Evolutionary conservation across 116 monocot genomes (phyloP).

Genomic region (Dioscorea cayenensis): DNA sequence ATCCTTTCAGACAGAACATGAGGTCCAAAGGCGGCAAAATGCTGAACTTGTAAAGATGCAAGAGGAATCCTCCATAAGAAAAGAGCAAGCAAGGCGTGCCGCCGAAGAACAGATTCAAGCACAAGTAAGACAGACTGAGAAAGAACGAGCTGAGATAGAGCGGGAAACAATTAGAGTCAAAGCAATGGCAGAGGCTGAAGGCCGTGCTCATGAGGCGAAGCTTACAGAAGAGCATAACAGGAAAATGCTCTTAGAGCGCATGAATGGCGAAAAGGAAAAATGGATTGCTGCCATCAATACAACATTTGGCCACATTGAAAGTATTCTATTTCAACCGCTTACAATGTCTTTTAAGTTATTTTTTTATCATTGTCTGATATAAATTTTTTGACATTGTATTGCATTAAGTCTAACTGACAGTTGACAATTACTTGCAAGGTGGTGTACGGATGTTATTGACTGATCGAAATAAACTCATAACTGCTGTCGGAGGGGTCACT

Average conservation of each 20-base stretch:
- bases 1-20: constrained; percentile 70
- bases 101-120: constrained; percentile 74
- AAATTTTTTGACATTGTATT: not conserved
- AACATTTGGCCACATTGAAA: constrained; percentile 92
- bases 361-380: not conserved
- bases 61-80: constrained; percentile 65
- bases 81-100: constrained; percentile 57
- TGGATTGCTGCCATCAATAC: constrained; percentile 94
- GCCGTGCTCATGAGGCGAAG: constrained; percentile 58
- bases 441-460: constrained; percentile 68
- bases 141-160: constrained; percentile 64
- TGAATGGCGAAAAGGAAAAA: constrained; percentile 83
- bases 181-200: constrained; percentile 76
- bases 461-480: constrained; percentile 68
- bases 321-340: constrained; percentile 21
- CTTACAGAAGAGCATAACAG: constrained; percentile 56
- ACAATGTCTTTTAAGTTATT: not conserved
- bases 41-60: constrained; percentile 95
- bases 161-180: constrained; percentile 64
- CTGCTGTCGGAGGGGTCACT: constrained; percentile 91
- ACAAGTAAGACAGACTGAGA: constrained; percentile 50
- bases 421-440: constrained; percentile 28
- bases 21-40: constrained; percentile 68
- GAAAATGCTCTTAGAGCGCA: constrained; percentile 72
- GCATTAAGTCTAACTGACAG: not conserved